phyloP scores from a whole-genome alignment of 148 eudicot species.

The Nepenthes gracilis region DNA sequence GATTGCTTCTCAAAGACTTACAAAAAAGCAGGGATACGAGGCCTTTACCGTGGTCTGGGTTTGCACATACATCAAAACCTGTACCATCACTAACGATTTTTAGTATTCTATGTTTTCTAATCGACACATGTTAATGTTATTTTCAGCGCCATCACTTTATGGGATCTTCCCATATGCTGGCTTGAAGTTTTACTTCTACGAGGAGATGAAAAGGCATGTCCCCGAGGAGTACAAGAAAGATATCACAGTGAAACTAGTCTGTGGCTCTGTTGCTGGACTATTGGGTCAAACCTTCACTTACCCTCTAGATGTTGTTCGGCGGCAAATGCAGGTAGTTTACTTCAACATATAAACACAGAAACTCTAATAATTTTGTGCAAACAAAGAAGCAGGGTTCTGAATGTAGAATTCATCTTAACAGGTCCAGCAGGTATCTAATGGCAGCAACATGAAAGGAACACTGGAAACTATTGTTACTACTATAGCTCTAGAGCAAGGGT shows the following conservation, averaged over 20 bases:
- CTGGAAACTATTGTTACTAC: conserved; percentile 35
- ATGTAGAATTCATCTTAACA: conserved; percentile 15
- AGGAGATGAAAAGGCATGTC: conserved; percentile 83
- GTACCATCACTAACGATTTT: not conserved
- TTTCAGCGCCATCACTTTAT: conserved; percentile 86
- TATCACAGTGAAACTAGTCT: conserved; percentile 59
- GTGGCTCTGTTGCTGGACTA: conserved; percentile 89
- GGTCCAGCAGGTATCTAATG: conserved; percentile 51
- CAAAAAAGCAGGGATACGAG: not conserved
- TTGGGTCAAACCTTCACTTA: conserved; percentile 93
- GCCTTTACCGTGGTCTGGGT: not conserved
- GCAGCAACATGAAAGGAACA: conserved; percentile 47
- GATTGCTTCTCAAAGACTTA: not conserved
- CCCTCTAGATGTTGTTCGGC: conserved; percentile 89
- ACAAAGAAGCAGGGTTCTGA: not conserved
- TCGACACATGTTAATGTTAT: too few relatives aligned
- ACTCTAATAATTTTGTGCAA: not conserved
- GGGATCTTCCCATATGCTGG: conserved; percentile 98
- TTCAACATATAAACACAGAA: not conserved
- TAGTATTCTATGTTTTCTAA: too few relatives aligned
- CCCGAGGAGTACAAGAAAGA: conserved; percentile 67
- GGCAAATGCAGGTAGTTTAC: conserved; percentile 86
- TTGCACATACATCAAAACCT: not conserved
- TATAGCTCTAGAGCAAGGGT: conserved; percentile 70
- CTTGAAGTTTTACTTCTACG: conserved; percentile 85